phyloP scores from a whole-genome alignment of 2,329 filamentous ascomycete genomes.

The Anisogramma anomala region DNA sequence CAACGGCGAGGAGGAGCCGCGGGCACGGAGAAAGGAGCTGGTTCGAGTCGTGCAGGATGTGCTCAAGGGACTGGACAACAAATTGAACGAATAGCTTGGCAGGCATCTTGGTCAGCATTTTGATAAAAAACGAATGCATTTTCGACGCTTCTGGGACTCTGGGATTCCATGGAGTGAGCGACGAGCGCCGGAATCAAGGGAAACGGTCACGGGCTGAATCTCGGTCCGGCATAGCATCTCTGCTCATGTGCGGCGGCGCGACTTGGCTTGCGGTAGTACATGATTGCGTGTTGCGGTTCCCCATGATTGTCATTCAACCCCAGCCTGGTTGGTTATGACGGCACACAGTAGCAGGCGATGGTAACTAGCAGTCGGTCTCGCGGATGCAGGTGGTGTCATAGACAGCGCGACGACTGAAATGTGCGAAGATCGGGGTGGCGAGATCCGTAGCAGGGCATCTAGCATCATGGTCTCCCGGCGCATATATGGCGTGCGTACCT shows the following conservation, averaged over 20 bases:
- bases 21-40: slow-evolving; percentile 56
- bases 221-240: too few relatives aligned
- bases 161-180: too few relatives aligned
- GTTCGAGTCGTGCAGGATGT: slow-evolving; percentile 60
- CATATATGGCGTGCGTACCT: background rate
- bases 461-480: background rate
- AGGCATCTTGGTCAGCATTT: too few relatives aligned
- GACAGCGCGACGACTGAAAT: background rate
- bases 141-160: background rate
- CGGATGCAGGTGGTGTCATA: background rate
- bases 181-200: too few relatives aligned
- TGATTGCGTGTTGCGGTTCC: background rate
- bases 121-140: background rate
- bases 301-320: too few relatives aligned
- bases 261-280: background rate
- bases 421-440: background rate
- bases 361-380: background rate
- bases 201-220: too few relatives aligned
- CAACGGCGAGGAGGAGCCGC: slow-evolving; percentile 54
- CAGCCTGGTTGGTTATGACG: background rate
- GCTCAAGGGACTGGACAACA: slow-evolving; percentile 50
- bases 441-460: background rate
- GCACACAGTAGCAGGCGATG: too few relatives aligned
- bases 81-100: background rate
- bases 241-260: background rate